These are phyloP conservation scores for Yamadazyma scolyti DNA, from an alignment of 805 yeast species.

Conservation along the genomic window DNA sequence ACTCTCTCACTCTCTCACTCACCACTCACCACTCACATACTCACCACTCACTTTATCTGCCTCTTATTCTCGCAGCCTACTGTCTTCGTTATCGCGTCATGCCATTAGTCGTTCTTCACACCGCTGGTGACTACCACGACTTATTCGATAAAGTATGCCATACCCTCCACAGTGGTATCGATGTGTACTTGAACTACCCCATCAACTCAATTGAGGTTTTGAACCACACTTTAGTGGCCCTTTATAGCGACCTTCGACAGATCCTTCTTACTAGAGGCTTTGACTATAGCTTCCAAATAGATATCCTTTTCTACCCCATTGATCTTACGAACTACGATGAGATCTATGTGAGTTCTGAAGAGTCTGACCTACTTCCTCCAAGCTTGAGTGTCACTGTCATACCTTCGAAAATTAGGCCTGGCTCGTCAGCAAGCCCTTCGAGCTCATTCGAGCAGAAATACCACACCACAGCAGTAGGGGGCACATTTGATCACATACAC, in stretches of 20 bases:
- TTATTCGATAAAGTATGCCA: slow-evolving; percentile 5
- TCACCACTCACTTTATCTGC: too few species aligned
- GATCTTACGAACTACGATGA: not conserved
- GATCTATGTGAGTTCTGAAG: slow-evolving; percentile 1
- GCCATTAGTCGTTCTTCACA: too few species aligned
- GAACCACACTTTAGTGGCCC: slow-evolving; percentile 22
- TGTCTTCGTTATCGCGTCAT: too few species aligned
- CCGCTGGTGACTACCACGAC: slow-evolving; percentile 9
- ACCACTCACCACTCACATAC: too few species aligned
- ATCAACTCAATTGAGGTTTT: slow-evolving; percentile 21
- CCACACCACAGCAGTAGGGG: slow-evolving; percentile 68
- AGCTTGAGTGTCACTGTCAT: not conserved
- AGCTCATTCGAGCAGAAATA: too few species aligned
- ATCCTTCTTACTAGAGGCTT: slow-evolving; percentile 15
- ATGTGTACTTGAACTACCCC: slow-evolving; percentile 19
- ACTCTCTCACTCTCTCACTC: too few species aligned
- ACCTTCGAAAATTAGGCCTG: not conserved
- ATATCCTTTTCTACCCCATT: slow-evolving; percentile 23
- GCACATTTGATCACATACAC: slow-evolving; percentile 95
- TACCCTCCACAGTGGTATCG: slow-evolving; percentile 9
- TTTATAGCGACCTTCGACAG: slow-evolving; percentile 26
- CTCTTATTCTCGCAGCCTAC: too few species aligned
- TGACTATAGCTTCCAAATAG: slow-evolving; percentile 24
- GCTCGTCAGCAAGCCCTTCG: not conserved
- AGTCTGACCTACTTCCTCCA: not conserved